phyloP scores from a whole-genome alignment of 768 basidiomycete species.

The Mycena leptocephala region DNA sequence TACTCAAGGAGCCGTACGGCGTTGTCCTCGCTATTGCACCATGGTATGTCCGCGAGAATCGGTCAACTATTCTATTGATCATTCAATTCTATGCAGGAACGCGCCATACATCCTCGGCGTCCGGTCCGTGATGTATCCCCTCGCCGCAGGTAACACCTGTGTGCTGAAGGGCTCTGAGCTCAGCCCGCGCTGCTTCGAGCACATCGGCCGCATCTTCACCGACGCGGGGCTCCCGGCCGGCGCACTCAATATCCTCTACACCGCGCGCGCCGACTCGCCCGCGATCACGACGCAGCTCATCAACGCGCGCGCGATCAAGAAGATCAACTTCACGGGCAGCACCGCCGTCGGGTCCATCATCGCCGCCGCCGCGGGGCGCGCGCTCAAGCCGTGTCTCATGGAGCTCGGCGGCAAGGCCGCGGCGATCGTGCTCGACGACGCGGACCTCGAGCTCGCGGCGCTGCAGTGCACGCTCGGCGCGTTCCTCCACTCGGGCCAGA shows the following conservation, averaged over 20 bases:
- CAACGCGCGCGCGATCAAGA: conserved; percentile 58
- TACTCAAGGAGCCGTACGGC: conserved; percentile 36
- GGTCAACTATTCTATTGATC: neutral
- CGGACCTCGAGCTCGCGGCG: conserved; percentile 66
- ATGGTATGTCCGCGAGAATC: conserved; percentile 7
- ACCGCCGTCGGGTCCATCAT: conserved; percentile 74
- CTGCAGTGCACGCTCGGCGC: conserved; percentile 68
- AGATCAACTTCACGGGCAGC: conserved; percentile 78
- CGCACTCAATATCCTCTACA: conserved; percentile 73
- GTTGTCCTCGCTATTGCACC: conserved; percentile 35
- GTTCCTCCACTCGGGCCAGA: conserved; percentile 77
- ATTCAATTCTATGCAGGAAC: conserved; percentile 19
- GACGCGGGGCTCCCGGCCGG: conserved; percentile 77
- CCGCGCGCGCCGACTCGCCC: conserved; percentile 69
- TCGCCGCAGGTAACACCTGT: conserved; percentile 64
- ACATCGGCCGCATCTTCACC: conserved; percentile 51
- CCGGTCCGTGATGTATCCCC: conserved; percentile 23
- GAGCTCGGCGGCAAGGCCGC: conserved; percentile 72
- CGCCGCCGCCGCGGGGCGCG: conserved; percentile 72
- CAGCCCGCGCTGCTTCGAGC: conserved; percentile 62
- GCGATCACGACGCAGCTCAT: conserved; percentile 69
- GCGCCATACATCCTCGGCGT: conserved; percentile 33
- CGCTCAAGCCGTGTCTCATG: conserved; percentile 76
- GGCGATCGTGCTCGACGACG: conserved; percentile 64
- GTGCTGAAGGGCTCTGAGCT: conserved; percentile 77